phyloP scores from a whole-genome alignment of 495 filamentous ascomycete species.

The Tetracladium setigerum region DNA sequence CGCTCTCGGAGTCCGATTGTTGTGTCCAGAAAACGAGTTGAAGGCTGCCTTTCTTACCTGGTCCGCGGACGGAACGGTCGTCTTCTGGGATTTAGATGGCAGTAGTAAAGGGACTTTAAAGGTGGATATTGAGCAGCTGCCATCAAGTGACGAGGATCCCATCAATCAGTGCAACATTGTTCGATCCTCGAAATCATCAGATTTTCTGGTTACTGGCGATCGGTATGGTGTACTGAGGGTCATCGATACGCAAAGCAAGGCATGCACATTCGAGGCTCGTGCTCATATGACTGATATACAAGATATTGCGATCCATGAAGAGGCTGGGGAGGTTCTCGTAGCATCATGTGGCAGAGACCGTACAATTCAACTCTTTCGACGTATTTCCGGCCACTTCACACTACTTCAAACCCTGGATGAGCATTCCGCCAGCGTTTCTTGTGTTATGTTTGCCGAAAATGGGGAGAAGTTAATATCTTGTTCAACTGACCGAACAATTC shows the following conservation, averaged over 20 bases:
- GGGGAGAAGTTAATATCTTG: conserved; percentile 72
- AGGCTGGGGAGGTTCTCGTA: conserved; percentile 48
- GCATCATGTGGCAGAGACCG: conserved; percentile 82
- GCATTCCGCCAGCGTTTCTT: conserved; percentile 62
- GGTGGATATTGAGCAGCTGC: conserved; percentile 58
- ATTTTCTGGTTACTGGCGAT: conserved; percentile 73
- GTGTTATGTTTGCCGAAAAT: conserved; percentile 53
- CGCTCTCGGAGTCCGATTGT: conserved; percentile 63
- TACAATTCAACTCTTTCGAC: conserved; percentile 78
- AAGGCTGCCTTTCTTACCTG: conserved; percentile 78
- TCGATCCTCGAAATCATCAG: conserved; percentile 48
- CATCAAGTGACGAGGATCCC: conserved; percentile 36
- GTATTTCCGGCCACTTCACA: conserved; percentile 41
- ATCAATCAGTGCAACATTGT: conserved; percentile 73
- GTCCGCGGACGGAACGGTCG: conserved; percentile 68
- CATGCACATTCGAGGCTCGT: conserved; percentile 57
- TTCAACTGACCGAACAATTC: conserved; percentile 79
- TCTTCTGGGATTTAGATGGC: conserved; percentile 75
- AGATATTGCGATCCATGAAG: conserved; percentile 62
- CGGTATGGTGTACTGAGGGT: conserved; percentile 70
- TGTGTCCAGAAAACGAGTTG: conserved; percentile 46
- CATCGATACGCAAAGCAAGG: conserved; percentile 39
- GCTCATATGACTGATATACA: conserved; percentile 85
- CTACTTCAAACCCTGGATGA: conserved; percentile 72
- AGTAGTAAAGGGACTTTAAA: conserved; percentile 52